These are phyloP conservation scores for Sphenostylis stenocarpa DNA, from an alignment of 306 rosid species.

Conservation along the genomic window DNA sequence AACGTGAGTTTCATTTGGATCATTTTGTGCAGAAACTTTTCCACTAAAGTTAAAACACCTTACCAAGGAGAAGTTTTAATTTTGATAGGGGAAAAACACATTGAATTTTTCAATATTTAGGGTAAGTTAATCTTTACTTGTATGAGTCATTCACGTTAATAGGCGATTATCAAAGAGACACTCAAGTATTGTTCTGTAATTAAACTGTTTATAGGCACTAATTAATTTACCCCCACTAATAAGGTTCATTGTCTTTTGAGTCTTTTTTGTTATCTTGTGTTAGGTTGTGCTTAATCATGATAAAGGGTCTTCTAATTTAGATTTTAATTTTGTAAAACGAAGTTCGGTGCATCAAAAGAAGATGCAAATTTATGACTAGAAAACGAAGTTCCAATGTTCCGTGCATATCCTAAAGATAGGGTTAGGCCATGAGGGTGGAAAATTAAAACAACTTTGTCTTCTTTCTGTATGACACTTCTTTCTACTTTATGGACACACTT, in stretches of 20 bases:
- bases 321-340: background rate
- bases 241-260: background rate
- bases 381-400: background rate
- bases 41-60: background rate
- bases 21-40: background rate
- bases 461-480: background rate
- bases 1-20: background rate
- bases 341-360: constrained; percentile 6
- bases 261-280: background rate
- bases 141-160: background rate
- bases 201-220: background rate
- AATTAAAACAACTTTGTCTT: background rate
- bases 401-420: background rate
- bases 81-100: background rate
- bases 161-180: background rate
- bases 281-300: background rate
- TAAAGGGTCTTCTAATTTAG: background rate
- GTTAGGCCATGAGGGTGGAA: background rate
- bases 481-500: background rate
- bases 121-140: background rate
- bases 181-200: background rate
- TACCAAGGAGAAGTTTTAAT: background rate
- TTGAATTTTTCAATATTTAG: too few relatives aligned
- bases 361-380: background rate
- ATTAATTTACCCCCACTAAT: background rate